Percentiles rank a stretch among this genome's conserved stretches.
These are phyloP conservation scores for Trichoderma atrobrunneum DNA, from an alignment of 2,329 filamentous ascomycete species.

Conservation along the genomic window DNA sequence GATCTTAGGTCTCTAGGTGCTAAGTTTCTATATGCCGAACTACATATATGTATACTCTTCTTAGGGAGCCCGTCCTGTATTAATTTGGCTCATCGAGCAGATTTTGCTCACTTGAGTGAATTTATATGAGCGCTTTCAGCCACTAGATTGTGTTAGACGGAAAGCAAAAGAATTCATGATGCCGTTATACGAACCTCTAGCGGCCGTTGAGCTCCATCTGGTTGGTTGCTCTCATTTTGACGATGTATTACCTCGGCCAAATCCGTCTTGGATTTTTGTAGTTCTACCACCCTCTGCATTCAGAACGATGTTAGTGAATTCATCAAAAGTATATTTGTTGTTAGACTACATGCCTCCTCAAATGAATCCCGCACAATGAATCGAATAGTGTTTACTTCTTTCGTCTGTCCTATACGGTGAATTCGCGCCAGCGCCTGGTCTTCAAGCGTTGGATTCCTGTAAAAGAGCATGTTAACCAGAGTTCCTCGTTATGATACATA, in stretches of 20 bases:
- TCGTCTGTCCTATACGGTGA: constrained; percentile 36
- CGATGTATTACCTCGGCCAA: constrained; percentile 2
- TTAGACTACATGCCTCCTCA: constrained; percentile 32
- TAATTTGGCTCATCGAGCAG: neutral
- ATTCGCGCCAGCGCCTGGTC: constrained; percentile 43
- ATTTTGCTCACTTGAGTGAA: neutral
- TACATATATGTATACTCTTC: neutral
- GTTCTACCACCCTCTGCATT: constrained; percentile 20
- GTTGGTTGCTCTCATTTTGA: neutral
- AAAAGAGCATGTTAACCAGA: neutral
- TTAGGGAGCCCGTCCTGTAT: neutral
- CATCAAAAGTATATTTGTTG: neutral
- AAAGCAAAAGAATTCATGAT: neutral
- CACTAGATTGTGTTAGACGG: neutral
- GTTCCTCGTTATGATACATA: neutral
- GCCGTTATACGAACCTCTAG: neutral
- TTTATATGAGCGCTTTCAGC: neutral
- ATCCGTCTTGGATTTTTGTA: constrained; percentile 23
- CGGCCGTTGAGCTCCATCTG: neutral
- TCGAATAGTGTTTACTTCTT: constrained; percentile 37
- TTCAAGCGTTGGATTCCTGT: constrained; percentile 43
- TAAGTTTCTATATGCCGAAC: neutral
- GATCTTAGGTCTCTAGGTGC: neutral
- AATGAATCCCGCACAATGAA: constrained; percentile 39
- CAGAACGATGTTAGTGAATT: rapidly evolving